These are phyloP conservation scores for Cylindrotheca fusiformis DNA, from an alignment of 108 stramenopile species.

Conservation along the genomic window DNA sequence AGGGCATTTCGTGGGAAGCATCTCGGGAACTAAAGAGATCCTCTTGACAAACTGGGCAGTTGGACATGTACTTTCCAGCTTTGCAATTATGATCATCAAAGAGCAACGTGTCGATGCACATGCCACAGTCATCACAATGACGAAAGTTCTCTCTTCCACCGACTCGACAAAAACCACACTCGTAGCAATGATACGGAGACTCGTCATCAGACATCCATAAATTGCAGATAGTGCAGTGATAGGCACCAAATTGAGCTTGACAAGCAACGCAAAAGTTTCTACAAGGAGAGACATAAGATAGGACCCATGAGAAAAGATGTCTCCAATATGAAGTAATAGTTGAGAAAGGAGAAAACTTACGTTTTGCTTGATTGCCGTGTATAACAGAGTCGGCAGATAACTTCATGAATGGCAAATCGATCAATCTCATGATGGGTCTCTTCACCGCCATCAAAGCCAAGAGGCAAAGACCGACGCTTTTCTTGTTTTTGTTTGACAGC, in stretches of 20 bases:
- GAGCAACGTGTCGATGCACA: constrained; percentile 78
- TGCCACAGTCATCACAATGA: constrained; percentile 83
- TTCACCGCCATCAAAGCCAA: constrained; percentile 45
- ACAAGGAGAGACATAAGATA: not conserved
- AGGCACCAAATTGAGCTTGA: constrained; percentile 67
- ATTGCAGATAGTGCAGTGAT: constrained; percentile 84
- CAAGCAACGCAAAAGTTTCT: constrained; percentile 74
- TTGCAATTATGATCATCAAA: constrained; percentile 81
- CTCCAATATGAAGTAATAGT: constrained; percentile 4
- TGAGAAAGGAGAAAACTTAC: constrained; percentile 32
- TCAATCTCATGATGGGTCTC: constrained; percentile 82
- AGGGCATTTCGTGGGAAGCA: constrained; percentile 70
- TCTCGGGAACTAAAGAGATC: constrained; percentile 62
- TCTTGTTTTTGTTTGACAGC: constrained; percentile 16
- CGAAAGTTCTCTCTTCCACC: constrained; percentile 80
- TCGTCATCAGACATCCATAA: constrained; percentile 84
- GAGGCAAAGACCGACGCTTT: constrained; percentile 34
- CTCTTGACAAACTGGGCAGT: constrained; percentile 85
- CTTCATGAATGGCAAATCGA: constrained; percentile 69
- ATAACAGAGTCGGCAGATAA: constrained; percentile 80
- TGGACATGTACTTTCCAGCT: constrained; percentile 77
- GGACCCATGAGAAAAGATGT: not conserved
- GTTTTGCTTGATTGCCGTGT: constrained; percentile 80
- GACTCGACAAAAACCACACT: constrained; percentile 87
- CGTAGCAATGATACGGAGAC: constrained; percentile 71